phyloP scores from a whole-genome alignment of 495 filamentous ascomycete genomes.

The Aspergillus mulundensis region DNA sequence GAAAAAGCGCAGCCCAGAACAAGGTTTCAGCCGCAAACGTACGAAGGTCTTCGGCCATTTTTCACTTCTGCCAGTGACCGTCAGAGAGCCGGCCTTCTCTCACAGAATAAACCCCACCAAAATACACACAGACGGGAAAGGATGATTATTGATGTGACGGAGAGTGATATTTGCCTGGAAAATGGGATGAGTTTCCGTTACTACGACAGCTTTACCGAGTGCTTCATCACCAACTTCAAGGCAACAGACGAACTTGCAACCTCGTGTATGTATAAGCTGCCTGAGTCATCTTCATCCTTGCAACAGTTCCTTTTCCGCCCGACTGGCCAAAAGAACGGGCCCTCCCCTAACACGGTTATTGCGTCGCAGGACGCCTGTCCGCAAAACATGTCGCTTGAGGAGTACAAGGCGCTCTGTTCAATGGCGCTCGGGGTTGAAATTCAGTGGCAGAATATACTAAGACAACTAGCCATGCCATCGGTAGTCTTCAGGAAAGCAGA shows the following conservation, averaged over 20 bases:
- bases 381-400: constrained; percentile 38
- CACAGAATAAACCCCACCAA: constrained; percentile 26
- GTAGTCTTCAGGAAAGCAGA: constrained; percentile 45
- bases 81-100: constrained; percentile 22
- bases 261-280: constrained; percentile 35
- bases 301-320: constrained; percentile 35
- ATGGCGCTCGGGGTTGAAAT: constrained; percentile 45
- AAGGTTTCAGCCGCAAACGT: constrained; percentile 7
- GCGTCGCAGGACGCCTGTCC: constrained; percentile 43
- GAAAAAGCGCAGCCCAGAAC: constrained; percentile 12
- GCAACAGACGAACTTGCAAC: constrained; percentile 14
- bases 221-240: constrained; percentile 30
- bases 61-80: not conserved
- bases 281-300: constrained; percentile 17
- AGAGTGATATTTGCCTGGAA: constrained; percentile 38
- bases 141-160: constrained; percentile 13
- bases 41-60: constrained; percentile 14
- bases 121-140: constrained; percentile 20
- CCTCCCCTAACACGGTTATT: constrained; percentile 36
- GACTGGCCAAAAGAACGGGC: constrained; percentile 20
- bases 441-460: constrained; percentile 54
- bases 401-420: constrained; percentile 46
- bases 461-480: constrained; percentile 43
- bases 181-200: constrained; percentile 36
- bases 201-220: constrained; percentile 23